Base-by-base conservation (phyloP, 352 stramenopile species). In the Phytophthora quininea region DNA sequence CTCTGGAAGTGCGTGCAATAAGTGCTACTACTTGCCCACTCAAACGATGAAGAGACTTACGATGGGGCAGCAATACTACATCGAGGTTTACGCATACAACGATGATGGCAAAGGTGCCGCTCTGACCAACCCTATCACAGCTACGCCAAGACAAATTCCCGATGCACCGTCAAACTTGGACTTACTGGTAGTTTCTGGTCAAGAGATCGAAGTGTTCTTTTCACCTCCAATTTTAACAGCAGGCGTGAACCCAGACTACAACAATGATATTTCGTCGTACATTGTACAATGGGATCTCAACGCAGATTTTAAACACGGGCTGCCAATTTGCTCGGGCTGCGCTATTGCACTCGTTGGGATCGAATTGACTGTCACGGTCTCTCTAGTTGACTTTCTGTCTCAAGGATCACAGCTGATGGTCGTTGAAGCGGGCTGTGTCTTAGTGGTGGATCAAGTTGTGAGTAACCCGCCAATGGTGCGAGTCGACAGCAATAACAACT, bases 191-290 rank as follows among this genome's bases (percentile, higher is more conserved):
- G 76, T 98, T 2, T 98, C 93, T 33, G 90, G 93, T 4, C 74
- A 83, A 27, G 84, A 96, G 55, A 69, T 98, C 9, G 84, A 97
- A 58, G 89, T 98, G 4, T 93, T 89, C 30, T 98, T 98, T 73
- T 89, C 82, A 49, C 87, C 93, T 29, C 95, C 95, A 11, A 48
- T 73, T 0, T 56, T 92, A 4, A 64, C 74, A 2, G 71, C 73
- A 43, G 89, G 81, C 57, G 73, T 88, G 50, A 86, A 73, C 40
- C 81, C 86, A 8, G 79, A 82, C 43, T 84, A 85, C 59, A 93
- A 92, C 73, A 90, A 87, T 46, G 90, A 97, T 54, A 97, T 98
- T 46, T 85, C 79, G 29, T 82, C 84, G 5, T 98, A 97, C 66
- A 86, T 94, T 53, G 79, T 98, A 3, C 93, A 98, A 69, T 98